These are phyloP conservation scores for Mentha longifolia DNA, from an alignment of 257 asterid species.

Conservation along the genomic window DNA sequence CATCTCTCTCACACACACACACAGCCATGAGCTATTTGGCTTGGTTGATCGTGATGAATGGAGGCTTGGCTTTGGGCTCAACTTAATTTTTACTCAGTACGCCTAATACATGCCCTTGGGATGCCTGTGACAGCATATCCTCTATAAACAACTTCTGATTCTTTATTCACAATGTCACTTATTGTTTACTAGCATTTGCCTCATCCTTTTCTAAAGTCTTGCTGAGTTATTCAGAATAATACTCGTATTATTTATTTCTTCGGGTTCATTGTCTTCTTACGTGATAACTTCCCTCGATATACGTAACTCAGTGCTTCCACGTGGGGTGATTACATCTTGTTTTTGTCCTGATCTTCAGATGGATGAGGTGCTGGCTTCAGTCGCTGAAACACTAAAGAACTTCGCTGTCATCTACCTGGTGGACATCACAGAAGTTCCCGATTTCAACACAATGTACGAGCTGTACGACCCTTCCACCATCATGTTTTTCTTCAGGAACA, in stretches of 20 bases:
- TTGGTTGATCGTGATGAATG: background rate
- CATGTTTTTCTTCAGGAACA: constrained; percentile 98
- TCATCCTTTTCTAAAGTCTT: background rate
- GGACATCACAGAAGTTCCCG: constrained; percentile 89
- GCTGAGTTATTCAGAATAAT: background rate
- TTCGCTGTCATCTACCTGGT: constrained; percentile 87
- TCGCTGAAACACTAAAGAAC: constrained; percentile 87
- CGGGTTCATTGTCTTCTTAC: background rate
- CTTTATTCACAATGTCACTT: background rate
- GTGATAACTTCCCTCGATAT: background rate
- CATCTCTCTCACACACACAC: background rate
- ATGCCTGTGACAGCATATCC: background rate
- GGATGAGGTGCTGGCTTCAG: constrained; percentile 88
- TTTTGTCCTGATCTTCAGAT: constrained; percentile 48
- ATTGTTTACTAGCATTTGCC: background rate
- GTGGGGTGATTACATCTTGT: background rate
- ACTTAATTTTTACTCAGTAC: background rate
- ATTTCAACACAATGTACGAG: constrained; percentile 96
- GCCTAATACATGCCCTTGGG: background rate
- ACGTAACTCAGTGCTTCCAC: background rate
- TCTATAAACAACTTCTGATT: background rate
- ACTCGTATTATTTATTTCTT: background rate
- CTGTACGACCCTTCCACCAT: constrained; percentile 88
- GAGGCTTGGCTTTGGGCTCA: background rate
- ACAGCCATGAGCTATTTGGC: background rate